These are phyloP conservation scores for Sporothrix humicola DNA, from an alignment of 2,329 filamentous ascomycete genomes.

Conservation along the genomic window DNA sequence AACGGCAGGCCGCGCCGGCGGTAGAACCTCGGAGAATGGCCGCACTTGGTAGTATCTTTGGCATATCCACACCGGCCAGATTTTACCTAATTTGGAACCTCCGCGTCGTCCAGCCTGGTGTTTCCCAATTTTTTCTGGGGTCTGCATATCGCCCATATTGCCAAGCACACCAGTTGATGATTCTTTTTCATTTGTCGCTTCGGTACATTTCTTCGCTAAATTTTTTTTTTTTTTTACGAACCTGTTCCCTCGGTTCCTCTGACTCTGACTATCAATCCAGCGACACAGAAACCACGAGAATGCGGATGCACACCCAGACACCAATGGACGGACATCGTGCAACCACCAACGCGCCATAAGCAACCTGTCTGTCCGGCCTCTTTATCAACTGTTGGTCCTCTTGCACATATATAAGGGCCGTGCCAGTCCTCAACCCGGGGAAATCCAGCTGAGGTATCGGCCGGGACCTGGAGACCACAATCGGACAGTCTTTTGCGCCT, in stretches of 20 bases:
- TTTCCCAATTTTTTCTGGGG: background rate
- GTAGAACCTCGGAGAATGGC: slow-evolving; percentile 31
- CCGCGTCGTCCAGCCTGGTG: background rate
- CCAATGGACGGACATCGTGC: slow-evolving; percentile 6
- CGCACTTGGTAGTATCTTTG: background rate
- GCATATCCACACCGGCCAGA: background rate
- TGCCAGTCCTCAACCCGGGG: background rate
- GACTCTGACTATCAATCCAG: background rate
- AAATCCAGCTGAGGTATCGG: background rate
- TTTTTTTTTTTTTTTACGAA: background rate
- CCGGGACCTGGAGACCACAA: background rate
- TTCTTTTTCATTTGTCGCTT: background rate
- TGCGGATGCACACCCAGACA: background rate
- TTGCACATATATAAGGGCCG: background rate
- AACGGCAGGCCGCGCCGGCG: slow-evolving; percentile 32
- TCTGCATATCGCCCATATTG: background rate
- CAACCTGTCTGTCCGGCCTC: background rate
- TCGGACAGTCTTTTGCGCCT: too few species aligned
- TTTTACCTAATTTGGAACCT: slow-evolving; percentile 1
- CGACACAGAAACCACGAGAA: background rate
- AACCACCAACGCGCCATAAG: background rate
- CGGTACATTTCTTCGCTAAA: background rate
- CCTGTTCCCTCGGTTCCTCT: background rate
- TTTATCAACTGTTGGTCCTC: background rate
- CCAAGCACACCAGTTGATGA: background rate